Percentiles rank a stretch among this genome's conserved stretches.
Conservation (phyloP, 2,329 filamentous ascomycete genomes). For the Chrysoporthe austroafricana region DNA sequence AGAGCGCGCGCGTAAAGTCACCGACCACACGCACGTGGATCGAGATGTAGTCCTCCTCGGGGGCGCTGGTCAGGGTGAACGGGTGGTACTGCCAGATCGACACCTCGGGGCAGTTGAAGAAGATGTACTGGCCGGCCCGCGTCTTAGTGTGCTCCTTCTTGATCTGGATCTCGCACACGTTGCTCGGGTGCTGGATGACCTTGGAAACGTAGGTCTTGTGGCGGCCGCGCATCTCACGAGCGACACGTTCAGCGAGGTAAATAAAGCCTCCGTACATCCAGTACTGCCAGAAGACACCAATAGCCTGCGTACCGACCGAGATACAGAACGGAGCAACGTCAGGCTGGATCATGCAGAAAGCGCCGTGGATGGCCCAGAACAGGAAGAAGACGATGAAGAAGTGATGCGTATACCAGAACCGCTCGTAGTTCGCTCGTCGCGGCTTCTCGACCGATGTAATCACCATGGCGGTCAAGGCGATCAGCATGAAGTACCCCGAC, state of each 20-base stretch:
- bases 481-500: constrained; percentile 85
- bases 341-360: constrained; percentile 89
- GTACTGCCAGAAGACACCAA: constrained; percentile 87
- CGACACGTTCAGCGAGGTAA: constrained; percentile 79
- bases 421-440: constrained; percentile 80
- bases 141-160: constrained; percentile 88
- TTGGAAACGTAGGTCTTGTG: constrained; percentile 88
- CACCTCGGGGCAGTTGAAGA: constrained; percentile 83
- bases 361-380: constrained; percentile 88
- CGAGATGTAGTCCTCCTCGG: constrained; percentile 88
- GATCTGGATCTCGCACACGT: constrained; percentile 89
- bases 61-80: constrained; percentile 83
- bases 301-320: constrained; percentile 64
- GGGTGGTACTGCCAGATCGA: constrained; percentile 90
- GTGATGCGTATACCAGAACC: constrained; percentile 91
- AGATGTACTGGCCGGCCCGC: constrained; percentile 83
- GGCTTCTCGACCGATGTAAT: constrained; percentile 77
- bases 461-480: constrained; percentile 78
- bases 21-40: constrained; percentile 84
- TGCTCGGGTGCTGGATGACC: constrained; percentile 86
- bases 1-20: constrained; percentile 75
- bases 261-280: constrained; percentile 83
- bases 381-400: constrained; percentile 87
- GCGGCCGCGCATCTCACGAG: constrained; percentile 76
- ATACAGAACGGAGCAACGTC: constrained; percentile 80